A percentile compares a stretch with the other conserved stretches of the same genome.
phyloP scores from a whole-genome alignment of 2,329 filamentous ascomycete genomes.

The Ceratocystis harringtonii region DNA sequence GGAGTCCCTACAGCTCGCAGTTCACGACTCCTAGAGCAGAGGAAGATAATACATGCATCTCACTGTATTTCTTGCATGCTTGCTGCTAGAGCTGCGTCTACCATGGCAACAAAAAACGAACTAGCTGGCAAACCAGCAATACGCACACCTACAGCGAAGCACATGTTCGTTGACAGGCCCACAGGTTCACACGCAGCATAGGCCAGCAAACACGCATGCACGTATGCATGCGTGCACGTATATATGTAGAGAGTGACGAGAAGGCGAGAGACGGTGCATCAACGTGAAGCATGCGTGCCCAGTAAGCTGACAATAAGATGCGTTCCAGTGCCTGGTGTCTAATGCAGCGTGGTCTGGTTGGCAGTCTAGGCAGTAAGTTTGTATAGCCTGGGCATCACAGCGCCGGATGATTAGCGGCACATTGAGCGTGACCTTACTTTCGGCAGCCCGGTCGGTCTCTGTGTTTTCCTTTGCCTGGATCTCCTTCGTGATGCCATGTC shows the following conservation, averaged over 20 bases:
- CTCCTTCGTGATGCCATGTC: not conserved
- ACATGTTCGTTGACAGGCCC: not conserved
- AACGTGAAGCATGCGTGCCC: constrained; percentile 1
- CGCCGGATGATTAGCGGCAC: no score
- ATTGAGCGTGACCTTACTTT: no score
- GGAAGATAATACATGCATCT: not conserved
- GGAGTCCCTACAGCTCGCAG: not conserved
- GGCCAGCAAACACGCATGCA: constrained; percentile 1
- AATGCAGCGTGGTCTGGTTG: not conserved
- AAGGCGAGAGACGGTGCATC: not conserved
- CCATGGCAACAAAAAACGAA: not conserved
- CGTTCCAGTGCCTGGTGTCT: not conserved
- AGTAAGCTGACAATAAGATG: not conserved
- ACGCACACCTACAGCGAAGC: not conserved
- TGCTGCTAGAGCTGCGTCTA: not conserved
- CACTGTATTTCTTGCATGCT: not conserved
- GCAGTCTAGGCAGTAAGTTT: no score
- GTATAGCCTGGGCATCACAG: no score
- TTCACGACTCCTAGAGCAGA: not conserved
- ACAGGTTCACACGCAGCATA: not conserved
- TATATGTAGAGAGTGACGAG: not conserved
- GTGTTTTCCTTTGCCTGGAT: not conserved
- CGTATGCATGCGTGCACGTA: not conserved
- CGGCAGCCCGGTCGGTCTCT: not conserved
- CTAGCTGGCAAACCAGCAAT: not conserved